Conservation (phyloP, 805 yeast genomes). For the Priceomyces medius region DNA sequence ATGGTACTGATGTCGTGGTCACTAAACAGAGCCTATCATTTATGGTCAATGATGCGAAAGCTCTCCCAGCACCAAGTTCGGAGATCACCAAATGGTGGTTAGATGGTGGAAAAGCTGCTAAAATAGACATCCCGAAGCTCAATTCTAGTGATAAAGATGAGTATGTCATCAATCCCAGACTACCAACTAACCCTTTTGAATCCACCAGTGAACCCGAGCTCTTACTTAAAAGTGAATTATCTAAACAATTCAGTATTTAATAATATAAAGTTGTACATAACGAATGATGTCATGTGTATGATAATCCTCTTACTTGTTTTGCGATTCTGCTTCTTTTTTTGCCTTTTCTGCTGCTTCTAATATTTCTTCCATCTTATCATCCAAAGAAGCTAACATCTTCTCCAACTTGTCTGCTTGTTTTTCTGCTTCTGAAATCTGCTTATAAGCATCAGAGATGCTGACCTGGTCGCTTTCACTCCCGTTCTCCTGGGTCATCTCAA, state of each 20-base stretch:
- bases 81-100: constrained; percentile 91
- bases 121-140: constrained; percentile 54
- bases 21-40: constrained; percentile 23
- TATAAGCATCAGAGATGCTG: constrained; percentile 56
- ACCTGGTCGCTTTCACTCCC: constrained; percentile 10
- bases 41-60: constrained; percentile 27
- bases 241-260: constrained; percentile 1
- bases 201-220: constrained; percentile 54
- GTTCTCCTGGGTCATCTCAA: constrained; percentile 28
- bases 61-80: constrained; percentile 86
- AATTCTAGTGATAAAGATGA: constrained; percentile 13
- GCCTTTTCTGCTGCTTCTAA: constrained; percentile 46
- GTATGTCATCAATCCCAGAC: constrained; percentile 61
- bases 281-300: background rate
- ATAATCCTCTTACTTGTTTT: background rate
- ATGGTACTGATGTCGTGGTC: constrained; percentile 41
- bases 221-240: constrained; percentile 25
- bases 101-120: constrained; percentile 71
- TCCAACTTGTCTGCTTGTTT: constrained; percentile 60
- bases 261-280: constrained; percentile 3
- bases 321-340: constrained; percentile 4
- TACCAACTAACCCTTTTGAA: constrained; percentile 73
- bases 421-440: constrained; percentile 67
- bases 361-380: constrained; percentile 60
- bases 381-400: constrained; percentile 61